Conservation (phyloP, 768 basidiomycete genomes). For the Pseudohyphozyma bogoriensis region DNA sequence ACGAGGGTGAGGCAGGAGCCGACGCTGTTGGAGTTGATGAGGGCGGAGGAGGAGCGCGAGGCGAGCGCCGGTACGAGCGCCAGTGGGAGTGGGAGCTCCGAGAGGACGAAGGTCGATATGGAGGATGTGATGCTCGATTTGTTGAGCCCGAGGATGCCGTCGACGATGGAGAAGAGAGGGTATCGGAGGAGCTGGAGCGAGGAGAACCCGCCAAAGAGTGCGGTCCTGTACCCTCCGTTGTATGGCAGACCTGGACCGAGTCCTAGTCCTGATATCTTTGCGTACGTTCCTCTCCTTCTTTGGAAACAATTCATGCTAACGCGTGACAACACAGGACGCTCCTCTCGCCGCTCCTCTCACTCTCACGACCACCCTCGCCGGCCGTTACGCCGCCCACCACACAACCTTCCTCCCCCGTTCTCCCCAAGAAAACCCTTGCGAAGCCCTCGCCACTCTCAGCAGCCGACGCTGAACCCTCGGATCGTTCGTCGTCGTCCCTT, state of each 20-base stretch:
- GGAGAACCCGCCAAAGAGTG: background rate
- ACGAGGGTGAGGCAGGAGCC: too few species aligned
- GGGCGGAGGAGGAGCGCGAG: too few species aligned
- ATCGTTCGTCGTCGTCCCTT: slow-evolving; percentile 16
- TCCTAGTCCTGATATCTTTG: slow-evolving; percentile 11
- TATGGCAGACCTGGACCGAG: slow-evolving; percentile 8
- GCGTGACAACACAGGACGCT: slow-evolving; percentile 4
- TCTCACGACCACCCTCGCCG: slow-evolving; percentile 5
- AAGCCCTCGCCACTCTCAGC: too few species aligned
- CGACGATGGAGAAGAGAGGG: background rate
- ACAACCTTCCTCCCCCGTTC: background rate
- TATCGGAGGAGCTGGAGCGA: background rate
- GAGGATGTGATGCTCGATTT: too few species aligned
- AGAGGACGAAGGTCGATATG: too few species aligned
- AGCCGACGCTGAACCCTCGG: too few species aligned
- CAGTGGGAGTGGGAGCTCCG: too few species aligned
- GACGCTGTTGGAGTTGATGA: too few species aligned
- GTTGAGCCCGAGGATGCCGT: too few species aligned
- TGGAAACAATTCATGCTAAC: background rate
- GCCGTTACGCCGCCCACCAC: background rate
- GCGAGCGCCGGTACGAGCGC: too few species aligned
- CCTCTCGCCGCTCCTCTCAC: slow-evolving; percentile 19
- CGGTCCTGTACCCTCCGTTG: slow-evolving; percentile 17
- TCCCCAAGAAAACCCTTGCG: too few species aligned
- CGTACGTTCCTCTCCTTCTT: slow-evolving; percentile 1